Conservation (phyloP, 192 early-diverging fungal species). For the Phycomyces blakesleeanus region DNA sequence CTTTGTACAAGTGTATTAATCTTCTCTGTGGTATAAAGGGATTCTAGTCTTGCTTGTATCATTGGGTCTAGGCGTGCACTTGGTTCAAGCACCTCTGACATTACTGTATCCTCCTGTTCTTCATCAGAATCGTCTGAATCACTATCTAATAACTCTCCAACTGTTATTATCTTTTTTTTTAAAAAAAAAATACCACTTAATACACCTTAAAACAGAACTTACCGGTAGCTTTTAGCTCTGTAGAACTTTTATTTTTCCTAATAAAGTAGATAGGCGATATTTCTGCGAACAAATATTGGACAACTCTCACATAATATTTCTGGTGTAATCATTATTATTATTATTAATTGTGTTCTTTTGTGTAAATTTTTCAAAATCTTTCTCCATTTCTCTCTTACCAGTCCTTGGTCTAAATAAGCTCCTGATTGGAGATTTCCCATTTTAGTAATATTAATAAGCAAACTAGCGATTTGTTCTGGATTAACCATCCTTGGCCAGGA, state of each 20-base stretch:
- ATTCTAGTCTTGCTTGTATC: conserved; percentile 4
- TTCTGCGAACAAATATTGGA: conserved; percentile 16
- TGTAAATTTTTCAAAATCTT: neutral
- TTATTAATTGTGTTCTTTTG: neutral
- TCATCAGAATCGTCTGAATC: conserved; percentile 41
- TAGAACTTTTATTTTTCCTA: neutral
- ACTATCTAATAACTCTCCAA: conserved; percentile 28
- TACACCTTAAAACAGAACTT: neutral
- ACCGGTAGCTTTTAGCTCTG: neutral
- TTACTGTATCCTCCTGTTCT: conserved; percentile 35
- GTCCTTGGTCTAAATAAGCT: conserved; percentile 16
- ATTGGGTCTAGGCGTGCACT: conserved; percentile 4
- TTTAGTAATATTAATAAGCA: conserved; percentile 44
- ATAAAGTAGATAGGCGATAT: conserved; percentile 16
- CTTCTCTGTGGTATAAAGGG: conserved; percentile 3
- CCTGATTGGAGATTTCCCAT: conserved; percentile 24
- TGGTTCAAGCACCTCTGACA: conserved; percentile 13
- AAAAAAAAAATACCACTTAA: too few relatives aligned
- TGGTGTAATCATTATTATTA: conserved; percentile 10
- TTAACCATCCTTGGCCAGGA: neutral
- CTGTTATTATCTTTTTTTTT: too few relatives aligned
- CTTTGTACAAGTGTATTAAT: conserved; percentile 4
- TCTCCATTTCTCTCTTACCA: conserved; percentile 14
- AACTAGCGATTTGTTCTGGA: conserved; percentile 23
- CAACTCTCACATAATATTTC: conserved; percentile 31